Percentiles rank a stretch among this genome's conserved stretches.
phyloP scores from a whole-genome alignment of 306 rosid species.

The Lagenaria siceraria region DNA sequence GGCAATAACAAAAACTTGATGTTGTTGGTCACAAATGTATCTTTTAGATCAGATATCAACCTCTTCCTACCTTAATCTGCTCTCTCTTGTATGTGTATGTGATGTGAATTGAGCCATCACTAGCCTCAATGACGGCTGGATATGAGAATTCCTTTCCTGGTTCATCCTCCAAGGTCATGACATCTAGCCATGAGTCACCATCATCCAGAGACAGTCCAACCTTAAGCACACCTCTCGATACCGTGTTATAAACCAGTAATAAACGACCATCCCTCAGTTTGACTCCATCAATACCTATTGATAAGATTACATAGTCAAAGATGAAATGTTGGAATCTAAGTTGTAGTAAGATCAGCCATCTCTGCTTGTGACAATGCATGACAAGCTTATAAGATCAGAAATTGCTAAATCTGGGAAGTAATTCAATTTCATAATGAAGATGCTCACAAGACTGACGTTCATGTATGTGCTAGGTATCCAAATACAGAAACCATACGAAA shows the following conservation, averaged over 20 bases:
- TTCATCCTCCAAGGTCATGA: constrained; percentile 58
- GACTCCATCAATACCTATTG: constrained; percentile 76
- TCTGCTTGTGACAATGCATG: background rate
- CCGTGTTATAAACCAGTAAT: constrained; percentile 62
- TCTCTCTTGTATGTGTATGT: constrained; percentile 76
- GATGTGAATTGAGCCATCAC: constrained; percentile 61
- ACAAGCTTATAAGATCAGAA: background rate
- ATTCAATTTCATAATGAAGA: background rate
- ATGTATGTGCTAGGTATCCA: background rate
- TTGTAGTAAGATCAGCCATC: background rate
- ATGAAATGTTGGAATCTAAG: background rate
- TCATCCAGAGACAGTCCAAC: constrained; percentile 72
- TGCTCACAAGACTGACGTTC: background rate
- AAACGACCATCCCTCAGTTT: constrained; percentile 71
- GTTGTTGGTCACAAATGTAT: background rate
- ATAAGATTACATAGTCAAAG: background rate
- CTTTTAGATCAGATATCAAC: constrained; percentile 2
- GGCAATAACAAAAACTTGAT: background rate
- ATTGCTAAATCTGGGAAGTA: background rate
- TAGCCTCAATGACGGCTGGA: constrained; percentile 83
- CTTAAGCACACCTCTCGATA: constrained; percentile 64
- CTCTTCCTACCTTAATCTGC: constrained; percentile 59
- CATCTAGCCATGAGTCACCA: constrained; percentile 75
- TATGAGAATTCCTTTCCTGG: constrained; percentile 70
- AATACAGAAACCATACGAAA: too few species aligned